Evolutionary conservation across 768 basidiomycete genomes (phyloP).

Genomic region (Filobasidium floriforme): DNA sequence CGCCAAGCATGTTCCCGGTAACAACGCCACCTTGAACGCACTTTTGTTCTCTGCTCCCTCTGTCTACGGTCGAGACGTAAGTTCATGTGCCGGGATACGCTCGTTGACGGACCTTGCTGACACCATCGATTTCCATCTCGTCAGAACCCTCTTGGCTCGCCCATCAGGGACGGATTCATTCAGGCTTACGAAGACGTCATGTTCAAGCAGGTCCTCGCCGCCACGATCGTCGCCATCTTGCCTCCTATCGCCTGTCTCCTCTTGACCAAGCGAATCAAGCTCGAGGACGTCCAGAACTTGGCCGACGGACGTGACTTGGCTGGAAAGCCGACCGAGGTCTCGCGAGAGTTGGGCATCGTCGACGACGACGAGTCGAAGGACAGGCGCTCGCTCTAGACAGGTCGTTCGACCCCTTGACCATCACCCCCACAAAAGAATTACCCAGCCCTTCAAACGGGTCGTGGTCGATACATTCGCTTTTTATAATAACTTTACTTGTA

Average conservation of each 20-base stretch:
- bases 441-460: background rate
- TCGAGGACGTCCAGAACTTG: conserved; percentile 66
- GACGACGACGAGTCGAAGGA: background rate
- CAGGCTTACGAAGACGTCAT: conserved; percentile 48
- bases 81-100: background rate
- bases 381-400: background rate
- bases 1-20: conserved; percentile 53
- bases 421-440: background rate
- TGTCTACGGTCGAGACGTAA: conserved; percentile 1
- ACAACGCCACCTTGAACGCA: conserved; percentile 29
- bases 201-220: conserved; percentile 45
- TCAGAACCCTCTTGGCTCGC: conserved; percentile 35
- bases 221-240: conserved; percentile 53
- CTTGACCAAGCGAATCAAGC: conserved; percentile 60
- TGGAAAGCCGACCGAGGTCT: conserved; percentile 29
- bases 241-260: conserved; percentile 57
- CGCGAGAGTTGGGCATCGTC: background rate
- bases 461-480: background rate
- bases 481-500: background rate
- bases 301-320: conserved; percentile 50
- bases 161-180: conserved; percentile 61
- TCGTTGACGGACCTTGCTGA: background rate
- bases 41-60: background rate
- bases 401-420: background rate
- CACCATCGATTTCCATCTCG: conserved; percentile 10